These are phyloP conservation scores for Daldinia bambusicola DNA, from an alignment of 495 filamentous ascomycete genomes.

Conservation along the genomic window DNA sequence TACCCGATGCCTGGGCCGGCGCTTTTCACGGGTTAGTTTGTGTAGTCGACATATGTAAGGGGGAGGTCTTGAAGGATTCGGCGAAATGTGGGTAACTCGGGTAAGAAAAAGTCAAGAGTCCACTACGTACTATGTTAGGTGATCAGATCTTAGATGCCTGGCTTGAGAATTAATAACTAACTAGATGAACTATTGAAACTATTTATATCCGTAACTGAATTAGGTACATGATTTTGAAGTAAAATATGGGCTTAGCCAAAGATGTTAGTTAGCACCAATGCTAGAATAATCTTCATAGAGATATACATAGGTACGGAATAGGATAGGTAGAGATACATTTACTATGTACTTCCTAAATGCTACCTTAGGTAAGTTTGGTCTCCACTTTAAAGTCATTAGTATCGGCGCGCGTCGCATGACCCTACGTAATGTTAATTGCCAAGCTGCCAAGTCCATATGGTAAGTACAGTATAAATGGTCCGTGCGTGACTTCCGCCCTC, in stretches of 20 bases:
- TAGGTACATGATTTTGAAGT: neutral
- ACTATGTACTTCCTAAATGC: neutral
- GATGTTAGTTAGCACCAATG: neutral
- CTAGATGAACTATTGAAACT: neutral
- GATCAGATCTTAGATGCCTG: too few relatives aligned
- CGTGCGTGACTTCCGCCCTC: neutral
- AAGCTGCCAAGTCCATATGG: neutral
- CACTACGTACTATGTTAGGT: too few relatives aligned
- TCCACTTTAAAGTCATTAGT: neutral
- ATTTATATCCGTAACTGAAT: neutral
- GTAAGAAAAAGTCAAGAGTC: neutral
- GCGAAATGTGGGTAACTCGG: neutral
- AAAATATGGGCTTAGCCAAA: too few relatives aligned
- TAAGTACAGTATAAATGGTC: neutral
- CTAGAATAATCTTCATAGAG: neutral
- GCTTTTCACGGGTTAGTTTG: slow-evolving; percentile 38
- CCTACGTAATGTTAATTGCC: slow-evolving; percentile 9
- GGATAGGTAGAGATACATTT: neutral
- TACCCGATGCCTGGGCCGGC: slow-evolving; percentile 49
- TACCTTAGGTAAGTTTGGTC: too few relatives aligned
- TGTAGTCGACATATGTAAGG: neutral
- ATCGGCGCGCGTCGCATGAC: slow-evolving; percentile 7
- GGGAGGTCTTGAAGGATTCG: neutral
- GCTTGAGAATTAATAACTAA: neutral
- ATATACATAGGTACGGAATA: too few relatives aligned